phyloP scores from a whole-genome alignment of 805 yeast species.

The Crinitomyces ghanaensis region DNA sequence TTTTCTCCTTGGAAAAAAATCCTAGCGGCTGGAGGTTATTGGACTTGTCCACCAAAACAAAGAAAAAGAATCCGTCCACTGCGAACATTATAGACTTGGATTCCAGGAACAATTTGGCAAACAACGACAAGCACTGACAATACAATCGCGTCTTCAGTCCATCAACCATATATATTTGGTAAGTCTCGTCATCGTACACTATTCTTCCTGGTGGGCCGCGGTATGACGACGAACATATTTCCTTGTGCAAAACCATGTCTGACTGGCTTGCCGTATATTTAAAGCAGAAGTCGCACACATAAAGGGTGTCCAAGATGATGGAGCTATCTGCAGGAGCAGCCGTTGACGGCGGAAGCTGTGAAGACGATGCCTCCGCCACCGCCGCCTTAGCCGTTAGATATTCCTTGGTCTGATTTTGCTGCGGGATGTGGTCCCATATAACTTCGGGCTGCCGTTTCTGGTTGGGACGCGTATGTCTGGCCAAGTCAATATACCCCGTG shows the following conservation, averaged over 20 bases:
- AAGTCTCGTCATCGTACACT: slow-evolving; percentile 48
- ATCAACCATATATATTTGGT: slow-evolving; percentile 52
- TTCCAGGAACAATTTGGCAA: slow-evolving; percentile 80
- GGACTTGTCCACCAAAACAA: slow-evolving; percentile 31
- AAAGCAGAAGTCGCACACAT: slow-evolving; percentile 76
- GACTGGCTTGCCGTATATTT: slow-evolving; percentile 48
- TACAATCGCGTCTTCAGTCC: slow-evolving; percentile 52
- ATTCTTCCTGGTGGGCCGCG: slow-evolving; percentile 48
- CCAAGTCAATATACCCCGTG: too few relatives aligned
- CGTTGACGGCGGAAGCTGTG: too few relatives aligned
- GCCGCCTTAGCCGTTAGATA: too few relatives aligned
- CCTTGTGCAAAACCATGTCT: slow-evolving; percentile 40
- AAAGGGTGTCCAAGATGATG: too few relatives aligned
- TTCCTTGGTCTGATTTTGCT: too few relatives aligned
- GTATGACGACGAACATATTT: slow-evolving; percentile 18
- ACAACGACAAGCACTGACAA: slow-evolving; percentile 72
- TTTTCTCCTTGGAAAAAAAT: slow-evolving; percentile 77
- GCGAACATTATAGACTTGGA: slow-evolving; percentile 80
- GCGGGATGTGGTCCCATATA: too few relatives aligned
- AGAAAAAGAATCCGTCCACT: slow-evolving; percentile 71
- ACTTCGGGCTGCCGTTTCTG: too few relatives aligned
- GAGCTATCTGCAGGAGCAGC: too few relatives aligned
- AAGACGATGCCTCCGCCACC: too few relatives aligned
- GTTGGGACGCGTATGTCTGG: too few relatives aligned
- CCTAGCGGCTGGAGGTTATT: slow-evolving; percentile 54